These are phyloP conservation scores for Pseudocercospora crystallina DNA, from an alignment of 2,329 filamentous ascomycete genomes.

Conservation along the genomic window DNA sequence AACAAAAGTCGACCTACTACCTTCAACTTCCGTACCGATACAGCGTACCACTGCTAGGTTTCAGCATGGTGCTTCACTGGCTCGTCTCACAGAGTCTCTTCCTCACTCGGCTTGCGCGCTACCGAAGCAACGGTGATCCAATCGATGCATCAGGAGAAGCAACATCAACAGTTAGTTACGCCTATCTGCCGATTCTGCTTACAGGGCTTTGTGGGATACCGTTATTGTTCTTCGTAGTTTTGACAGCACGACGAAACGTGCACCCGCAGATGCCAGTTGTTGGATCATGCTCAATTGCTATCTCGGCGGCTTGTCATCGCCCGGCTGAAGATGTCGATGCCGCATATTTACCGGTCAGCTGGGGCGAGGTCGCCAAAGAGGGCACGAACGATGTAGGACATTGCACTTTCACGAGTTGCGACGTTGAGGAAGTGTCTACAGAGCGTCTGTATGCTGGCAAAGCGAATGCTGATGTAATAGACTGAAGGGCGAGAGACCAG, in stretches of 20 bases:
- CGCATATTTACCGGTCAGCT: constrained; percentile 19
- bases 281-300: constrained; percentile 19
- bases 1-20: constrained; percentile 44
- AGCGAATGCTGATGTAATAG: no score
- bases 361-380: constrained; percentile 18
- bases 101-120: constrained; percentile 30
- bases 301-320: constrained; percentile 24
- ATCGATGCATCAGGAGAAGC: no score
- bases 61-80: constrained; percentile 42
- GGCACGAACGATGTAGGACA: constrained; percentile 17
- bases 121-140: no score
- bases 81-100: constrained; percentile 47
- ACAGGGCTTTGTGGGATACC: neutral
- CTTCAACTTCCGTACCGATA: constrained; percentile 42
- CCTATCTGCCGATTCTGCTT: constrained; percentile 3
- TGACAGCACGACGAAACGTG: constrained; percentile 12
- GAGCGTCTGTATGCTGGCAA: no score
- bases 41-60: constrained; percentile 37
- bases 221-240: constrained; percentile 9
- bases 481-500: no score
- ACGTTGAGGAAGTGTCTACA: neutral
- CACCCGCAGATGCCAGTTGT: constrained; percentile 21
- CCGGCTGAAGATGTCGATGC: constrained; percentile 21
- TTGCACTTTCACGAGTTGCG: constrained; percentile 21
- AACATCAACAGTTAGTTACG: neutral